A percentile compares a stretch with the other conserved stretches of the same genome.
Conservation (phyloP, 306 rosid species). For the Citrullus amarus region DNA sequence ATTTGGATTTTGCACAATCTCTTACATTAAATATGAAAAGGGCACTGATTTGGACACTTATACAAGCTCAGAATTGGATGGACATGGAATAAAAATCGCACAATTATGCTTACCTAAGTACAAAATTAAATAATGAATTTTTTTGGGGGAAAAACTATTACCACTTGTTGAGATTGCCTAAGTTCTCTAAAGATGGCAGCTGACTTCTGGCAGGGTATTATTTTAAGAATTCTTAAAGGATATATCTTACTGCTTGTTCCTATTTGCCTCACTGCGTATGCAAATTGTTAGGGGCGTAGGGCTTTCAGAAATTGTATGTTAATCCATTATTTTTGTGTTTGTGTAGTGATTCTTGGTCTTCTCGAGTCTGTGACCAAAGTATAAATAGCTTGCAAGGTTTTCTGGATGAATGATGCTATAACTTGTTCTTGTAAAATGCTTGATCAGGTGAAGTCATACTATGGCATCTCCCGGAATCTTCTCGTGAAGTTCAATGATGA, state of each 20-base stretch:
- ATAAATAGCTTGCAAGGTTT: neutral
- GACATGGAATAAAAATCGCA: neutral
- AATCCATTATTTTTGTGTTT: neutral
- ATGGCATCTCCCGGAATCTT: constrained; percentile 85
- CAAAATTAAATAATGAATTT: neutral
- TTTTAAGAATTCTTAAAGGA: neutral
- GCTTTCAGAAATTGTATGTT: neutral
- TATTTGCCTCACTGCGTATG: neutral
- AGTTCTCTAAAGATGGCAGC: neutral
- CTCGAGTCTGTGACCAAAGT: neutral
- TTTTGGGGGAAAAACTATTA: neutral
- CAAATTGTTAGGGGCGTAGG: neutral
- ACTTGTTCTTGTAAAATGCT: neutral
- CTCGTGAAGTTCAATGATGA: constrained; percentile 79
- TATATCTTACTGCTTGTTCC: neutral
- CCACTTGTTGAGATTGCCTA: neutral
- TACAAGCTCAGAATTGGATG: neutral
- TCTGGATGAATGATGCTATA: neutral
- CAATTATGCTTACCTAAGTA: neutral
- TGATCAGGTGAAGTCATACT: constrained; percentile 84
- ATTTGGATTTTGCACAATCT: neutral
- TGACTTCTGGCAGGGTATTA: neutral
- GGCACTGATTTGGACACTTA: neutral
- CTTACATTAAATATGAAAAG: neutral
- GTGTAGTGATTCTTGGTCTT: neutral